Conservation (phyloP, 257 asterid species). For the Solanum dulcamara region DNA sequence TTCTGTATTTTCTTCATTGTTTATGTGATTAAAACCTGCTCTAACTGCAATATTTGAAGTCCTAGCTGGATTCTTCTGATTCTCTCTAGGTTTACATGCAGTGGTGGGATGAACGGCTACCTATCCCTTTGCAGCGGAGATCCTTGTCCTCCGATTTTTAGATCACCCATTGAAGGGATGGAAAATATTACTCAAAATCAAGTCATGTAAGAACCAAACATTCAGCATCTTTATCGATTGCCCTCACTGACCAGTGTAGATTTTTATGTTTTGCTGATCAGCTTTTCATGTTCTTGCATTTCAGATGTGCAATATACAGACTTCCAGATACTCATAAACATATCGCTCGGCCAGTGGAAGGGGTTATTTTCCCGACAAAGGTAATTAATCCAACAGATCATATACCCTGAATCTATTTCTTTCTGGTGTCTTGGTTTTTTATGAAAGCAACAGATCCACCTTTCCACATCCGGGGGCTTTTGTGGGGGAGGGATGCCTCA, state of each 20-base stretch:
- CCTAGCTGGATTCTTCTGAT: not conserved
- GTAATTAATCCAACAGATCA: conserved; percentile 14
- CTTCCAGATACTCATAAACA: conserved; percentile 84
- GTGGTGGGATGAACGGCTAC: conserved; percentile 98
- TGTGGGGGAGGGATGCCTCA: not conserved
- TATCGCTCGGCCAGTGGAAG: conserved; percentile 72
- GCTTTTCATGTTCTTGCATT: not conserved
- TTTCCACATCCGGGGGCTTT: not conserved
- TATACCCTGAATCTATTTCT: not conserved
- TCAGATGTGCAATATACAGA: conserved; percentile 80
- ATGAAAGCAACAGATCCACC: not conserved
- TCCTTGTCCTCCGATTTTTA: conserved; percentile 89
- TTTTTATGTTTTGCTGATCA: not conserved
- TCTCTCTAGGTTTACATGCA: conserved; percentile 13
- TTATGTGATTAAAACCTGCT: not conserved
- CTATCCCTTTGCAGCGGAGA: conserved; percentile 83
- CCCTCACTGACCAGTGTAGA: not conserved
- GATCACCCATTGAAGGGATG: conserved; percentile 81
- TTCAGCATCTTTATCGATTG: not conserved
- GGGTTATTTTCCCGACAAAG: conserved; percentile 69
- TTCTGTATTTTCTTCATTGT: not conserved
- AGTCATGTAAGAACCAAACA: conserved; percentile 64
- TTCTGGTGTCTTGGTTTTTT: not conserved
- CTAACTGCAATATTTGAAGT: not conserved
- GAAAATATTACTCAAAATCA: conserved; percentile 84